Conservation (phyloP, 192 early-diverging fungal genomes). For the Chytriomyces sp. region DNA sequence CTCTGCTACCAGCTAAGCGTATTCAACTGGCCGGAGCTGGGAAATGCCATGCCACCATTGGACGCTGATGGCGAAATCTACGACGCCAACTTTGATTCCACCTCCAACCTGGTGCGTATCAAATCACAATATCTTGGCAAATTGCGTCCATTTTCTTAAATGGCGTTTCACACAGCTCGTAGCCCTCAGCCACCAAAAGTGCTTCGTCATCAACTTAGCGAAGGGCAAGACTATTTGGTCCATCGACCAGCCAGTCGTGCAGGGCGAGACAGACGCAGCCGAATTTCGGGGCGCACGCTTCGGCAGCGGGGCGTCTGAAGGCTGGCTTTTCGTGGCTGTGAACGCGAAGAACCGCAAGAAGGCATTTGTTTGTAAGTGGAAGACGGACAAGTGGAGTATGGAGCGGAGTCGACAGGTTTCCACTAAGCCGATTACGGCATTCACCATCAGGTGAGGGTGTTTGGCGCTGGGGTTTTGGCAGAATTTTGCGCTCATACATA, state of each 20-base stretch:
- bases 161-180: constrained; percentile 44
- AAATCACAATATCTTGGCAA: neutral
- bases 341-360: constrained; percentile 59
- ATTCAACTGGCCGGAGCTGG: constrained; percentile 66
- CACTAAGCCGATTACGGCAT: constrained; percentile 66
- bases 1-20: constrained; percentile 40
- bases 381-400: constrained; percentile 58
- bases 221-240: constrained; percentile 49
- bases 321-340: constrained; percentile 63
- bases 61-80: constrained; percentile 64
- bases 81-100: constrained; percentile 67
- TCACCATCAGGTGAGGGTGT: constrained; percentile 60
- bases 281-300: constrained; percentile 52
- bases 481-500: too few relatives aligned
- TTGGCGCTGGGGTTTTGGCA: neutral
- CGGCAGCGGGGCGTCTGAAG: constrained; percentile 57
- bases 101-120: constrained; percentile 35
- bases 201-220: constrained; percentile 35
- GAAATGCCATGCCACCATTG: constrained; percentile 46
- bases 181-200: constrained; percentile 49
- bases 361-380: constrained; percentile 65
- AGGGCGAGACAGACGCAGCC: constrained; percentile 20
- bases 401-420: constrained; percentile 50
- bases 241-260: constrained; percentile 38
- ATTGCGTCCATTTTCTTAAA: neutral